Evolutionary conservation across 2,329 filamentous ascomycete species (phyloP).

Genomic region (Waltergamsia citrina): DNA sequence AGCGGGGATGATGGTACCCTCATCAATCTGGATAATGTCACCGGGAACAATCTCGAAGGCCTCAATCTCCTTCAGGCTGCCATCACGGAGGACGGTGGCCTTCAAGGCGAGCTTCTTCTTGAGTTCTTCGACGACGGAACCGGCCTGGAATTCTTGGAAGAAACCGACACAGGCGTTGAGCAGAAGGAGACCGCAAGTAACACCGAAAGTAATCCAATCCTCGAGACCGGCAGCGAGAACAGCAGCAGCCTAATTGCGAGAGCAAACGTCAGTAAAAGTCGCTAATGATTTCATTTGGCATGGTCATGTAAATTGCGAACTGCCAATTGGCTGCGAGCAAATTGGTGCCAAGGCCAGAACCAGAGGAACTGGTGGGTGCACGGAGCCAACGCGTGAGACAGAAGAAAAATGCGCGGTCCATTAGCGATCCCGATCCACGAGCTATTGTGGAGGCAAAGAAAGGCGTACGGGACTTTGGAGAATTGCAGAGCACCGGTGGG

Average conservation of each 20-base stretch:
- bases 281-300: too few species aligned
- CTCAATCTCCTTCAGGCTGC: slow-evolving; percentile 65
- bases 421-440: too few species aligned
- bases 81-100: slow-evolving; percentile 78
- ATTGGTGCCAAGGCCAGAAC: too few species aligned
- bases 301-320: too few species aligned
- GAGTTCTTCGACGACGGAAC: slow-evolving; percentile 81
- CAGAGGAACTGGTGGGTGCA: too few species aligned
- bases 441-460: too few species aligned
- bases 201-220: slow-evolving; percentile 90
- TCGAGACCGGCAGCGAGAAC: slow-evolving; percentile 74
- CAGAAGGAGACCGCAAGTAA: slow-evolving; percentile 74
- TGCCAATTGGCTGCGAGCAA: too few species aligned
- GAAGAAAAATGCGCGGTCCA: too few species aligned
- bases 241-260: slow-evolving; percentile 64
- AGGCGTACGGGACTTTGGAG: too few species aligned
- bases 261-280: too few species aligned
- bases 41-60: slow-evolving; percentile 79
- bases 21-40: slow-evolving; percentile 83
- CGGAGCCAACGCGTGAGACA: too few species aligned
- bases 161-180: slow-evolving; percentile 84
- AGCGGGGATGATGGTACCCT: slow-evolving; percentile 85
- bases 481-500: too few species aligned
- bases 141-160: slow-evolving; percentile 82
- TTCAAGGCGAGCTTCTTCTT: slow-evolving; percentile 87